phyloP scores from a whole-genome alignment of 2,329 filamentous ascomycete genomes.

The Diplocarpon rosae region DNA sequence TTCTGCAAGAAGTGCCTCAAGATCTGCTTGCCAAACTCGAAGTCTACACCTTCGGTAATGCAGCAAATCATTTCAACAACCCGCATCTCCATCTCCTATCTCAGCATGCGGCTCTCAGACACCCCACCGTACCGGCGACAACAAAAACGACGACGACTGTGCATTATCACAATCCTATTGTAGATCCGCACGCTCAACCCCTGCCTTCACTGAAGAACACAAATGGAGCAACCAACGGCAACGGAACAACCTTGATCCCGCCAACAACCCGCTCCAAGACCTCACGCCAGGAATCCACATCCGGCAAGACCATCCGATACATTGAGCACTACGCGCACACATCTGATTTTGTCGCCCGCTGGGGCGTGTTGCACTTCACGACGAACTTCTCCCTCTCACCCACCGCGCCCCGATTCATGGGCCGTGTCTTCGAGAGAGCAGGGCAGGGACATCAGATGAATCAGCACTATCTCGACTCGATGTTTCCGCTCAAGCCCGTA shows the following conservation, averaged over 20 bases:
- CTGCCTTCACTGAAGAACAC: too few species aligned
- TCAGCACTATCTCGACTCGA: slow-evolving; percentile 27
- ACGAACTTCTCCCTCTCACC: slow-evolving; percentile 2
- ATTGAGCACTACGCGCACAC: slow-evolving; percentile 75
- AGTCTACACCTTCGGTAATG: slow-evolving; percentile 68
- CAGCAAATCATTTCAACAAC: slow-evolving; percentile 75
- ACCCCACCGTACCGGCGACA: slow-evolving; percentile 31
- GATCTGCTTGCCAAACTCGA: slow-evolving; percentile 58
- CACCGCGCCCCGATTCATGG: slow-evolving; percentile 21
- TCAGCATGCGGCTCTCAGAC: slow-evolving; percentile 31
- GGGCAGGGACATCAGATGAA: slow-evolving; percentile 25
- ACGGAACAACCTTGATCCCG: background rate
- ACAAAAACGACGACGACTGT: slow-evolving; percentile 18
- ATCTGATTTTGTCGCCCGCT: slow-evolving; percentile 62
- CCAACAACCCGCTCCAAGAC: background rate
- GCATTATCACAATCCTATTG: slow-evolving; percentile 18
- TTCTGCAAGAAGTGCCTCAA: slow-evolving; percentile 59
- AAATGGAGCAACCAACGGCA: too few species aligned
- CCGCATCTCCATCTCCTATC: slow-evolving; percentile 44
- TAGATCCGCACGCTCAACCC: background rate
- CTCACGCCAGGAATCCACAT: slow-evolving; percentile 13
- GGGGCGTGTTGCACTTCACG: slow-evolving; percentile 61
- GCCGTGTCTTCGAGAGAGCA: slow-evolving; percentile 19
- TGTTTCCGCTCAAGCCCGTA: slow-evolving; percentile 23
- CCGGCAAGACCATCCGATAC: slow-evolving; percentile 45